Percentiles rank a stretch among this genome's conserved stretches.
Evolutionary conservation across 1,284 basidiomycete genomes (phyloP).

Genomic region (Cerioporus squamosus): DNA sequence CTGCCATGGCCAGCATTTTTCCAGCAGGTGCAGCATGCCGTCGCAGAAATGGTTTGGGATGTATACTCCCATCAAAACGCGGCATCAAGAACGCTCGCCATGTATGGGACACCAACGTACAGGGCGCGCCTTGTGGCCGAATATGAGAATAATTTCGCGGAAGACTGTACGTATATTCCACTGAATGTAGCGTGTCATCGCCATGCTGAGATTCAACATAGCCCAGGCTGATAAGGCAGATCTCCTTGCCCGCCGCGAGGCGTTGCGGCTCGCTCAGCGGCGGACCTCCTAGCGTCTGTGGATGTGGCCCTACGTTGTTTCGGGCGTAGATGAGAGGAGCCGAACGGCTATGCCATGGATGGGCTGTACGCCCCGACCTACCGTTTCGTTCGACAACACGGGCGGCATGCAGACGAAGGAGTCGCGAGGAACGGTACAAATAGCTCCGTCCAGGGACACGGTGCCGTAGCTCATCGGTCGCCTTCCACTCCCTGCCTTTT

Average conservation of each 20-base stretch:
- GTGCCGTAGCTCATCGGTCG: neutral
- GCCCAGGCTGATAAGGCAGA: constrained; percentile 1
- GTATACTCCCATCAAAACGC: constrained; percentile 12
- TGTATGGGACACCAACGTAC: constrained; percentile 9
- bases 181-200: constrained; percentile 2
- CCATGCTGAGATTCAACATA: neutral
- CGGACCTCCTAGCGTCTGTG: neutral
- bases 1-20: neutral
- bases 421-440: constrained; percentile 18
- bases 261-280: neutral
- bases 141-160: neutral
- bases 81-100: constrained; percentile 12
- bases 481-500: neutral
- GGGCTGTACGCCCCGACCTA: constrained; percentile 4
- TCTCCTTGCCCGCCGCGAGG: neutral
- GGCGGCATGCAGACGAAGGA: neutral
- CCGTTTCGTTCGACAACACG: neutral
- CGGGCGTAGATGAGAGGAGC: constrained; percentile 1
- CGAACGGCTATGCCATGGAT: constrained; percentile 11
- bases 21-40: constrained; percentile 8
- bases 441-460: neutral
- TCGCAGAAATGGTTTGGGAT: neutral
- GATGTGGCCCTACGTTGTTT: constrained; percentile 1
- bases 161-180: constrained; percentile 3
- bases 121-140: constrained; percentile 5